Evolutionary conservation across 1,284 basidiomycete species (phyloP), one percentile per base, ranked within the genome.

Genomic region (Irpex sp.): DNA sequence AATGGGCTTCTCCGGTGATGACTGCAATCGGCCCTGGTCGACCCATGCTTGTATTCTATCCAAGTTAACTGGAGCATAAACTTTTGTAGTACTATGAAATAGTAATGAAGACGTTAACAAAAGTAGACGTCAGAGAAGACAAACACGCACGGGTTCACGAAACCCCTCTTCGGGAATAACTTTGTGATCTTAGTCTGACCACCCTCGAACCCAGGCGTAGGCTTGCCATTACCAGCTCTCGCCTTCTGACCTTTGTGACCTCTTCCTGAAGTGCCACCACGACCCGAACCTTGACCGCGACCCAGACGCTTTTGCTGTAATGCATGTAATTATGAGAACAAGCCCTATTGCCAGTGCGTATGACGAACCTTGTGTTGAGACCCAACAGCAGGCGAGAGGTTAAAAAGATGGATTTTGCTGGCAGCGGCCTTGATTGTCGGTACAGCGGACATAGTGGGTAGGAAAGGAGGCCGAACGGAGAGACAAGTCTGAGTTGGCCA

Each of bases 221-320:
- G 86, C 69, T 86, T 92, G n/a, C 94, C 93, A 68, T 93, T 90
- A 5, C 96, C 96, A 19, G 92, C 86, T 61, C 96, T 86, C 51
- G 96, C 90, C 64, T 96, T 96, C 74, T 97, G 95, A 69, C 96
- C 96, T 72, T 99, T 99, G 75, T 94, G 86, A 77, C 96, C 96
- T 60, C 94, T 85, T 64, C 94, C 94, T 4, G 95, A 88, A 0
- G 95, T 98, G 61, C 94, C 90, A 68, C 96, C 96, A 67, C 92
- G 85, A 35, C 90, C 91, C 1, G 94, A 95, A 19, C 91, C 91
- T 75, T 93, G 89, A 73, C 96, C 96, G 72, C 96, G 84, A 74
- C 96, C 96, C 48, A 96, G 84, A 71, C 96, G 91, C 83, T 94
- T 94, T 86, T 91, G 87, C 94, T 95, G 67, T 5, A 62, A 53